Base-by-base conservation (phyloP, 768 basidiomycete species). In the Lactarius deliciosus region DNA sequence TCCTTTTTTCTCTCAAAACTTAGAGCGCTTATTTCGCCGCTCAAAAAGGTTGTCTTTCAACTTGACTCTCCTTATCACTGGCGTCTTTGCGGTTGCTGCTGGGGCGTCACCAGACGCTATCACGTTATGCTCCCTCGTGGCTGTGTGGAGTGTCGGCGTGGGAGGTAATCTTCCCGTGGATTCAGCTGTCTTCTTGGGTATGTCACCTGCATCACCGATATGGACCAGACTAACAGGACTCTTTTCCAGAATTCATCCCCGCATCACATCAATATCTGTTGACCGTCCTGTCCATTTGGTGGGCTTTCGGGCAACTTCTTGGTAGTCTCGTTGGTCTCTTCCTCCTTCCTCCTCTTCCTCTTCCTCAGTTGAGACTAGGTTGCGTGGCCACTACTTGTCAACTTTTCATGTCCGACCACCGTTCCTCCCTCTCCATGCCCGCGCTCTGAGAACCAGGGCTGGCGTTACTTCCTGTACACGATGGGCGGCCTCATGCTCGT, bases 151-250 rank as follows among this genome's bases (percentile, higher is more conserved):
- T n/a, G 77, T 89, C 25, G 88, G 88, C 1, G 88, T 89, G 5
- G 88, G 88, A 34, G 89, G 89, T 60, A 88, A 89, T 69, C 75
- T 91, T 9, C 89, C 89, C 0, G 89, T 91, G 0, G 90, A 91
- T 71, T 87, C 86, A 41, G 86, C 90, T 0, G 83, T 91, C 28
- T 92, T 92, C 75, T 80, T 92, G 9, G 90, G 86, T 87, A 50
- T 50, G 80, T 74, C 25, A 30, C 22, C 13, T 10, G 13, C n/a
- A 41, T 2, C 5, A 11, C 22, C 41, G 3, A 41, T 7, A 28
- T 28, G 10, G 22, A 15, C n/a, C 11, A 7, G 34, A 20, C 5
- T 43, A 11, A 36, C 43, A 43, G 9, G 22, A n/a, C 15, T 36
- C 30, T n/a, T 53, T 25, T 25, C 5, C 43, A 87, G 88, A 92